phyloP scores from a whole-genome alignment of 2,329 filamentous ascomycete genomes.

The Chaetomium globosum region DNA sequence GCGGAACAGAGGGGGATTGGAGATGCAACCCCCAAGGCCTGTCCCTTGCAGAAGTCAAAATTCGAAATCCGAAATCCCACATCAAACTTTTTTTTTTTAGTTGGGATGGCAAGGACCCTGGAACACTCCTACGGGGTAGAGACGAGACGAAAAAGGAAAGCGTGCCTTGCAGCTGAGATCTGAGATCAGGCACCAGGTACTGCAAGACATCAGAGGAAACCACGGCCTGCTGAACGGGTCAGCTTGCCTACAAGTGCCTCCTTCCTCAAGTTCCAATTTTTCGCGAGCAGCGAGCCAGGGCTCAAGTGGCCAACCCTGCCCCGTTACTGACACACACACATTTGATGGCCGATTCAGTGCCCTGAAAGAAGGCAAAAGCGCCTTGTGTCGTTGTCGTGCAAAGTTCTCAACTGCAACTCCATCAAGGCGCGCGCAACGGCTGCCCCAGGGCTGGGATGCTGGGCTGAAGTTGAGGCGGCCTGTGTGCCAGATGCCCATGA shows the following conservation, averaged over 20 bases:
- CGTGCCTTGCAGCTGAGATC: conserved; percentile 22
- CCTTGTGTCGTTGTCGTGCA: background rate
- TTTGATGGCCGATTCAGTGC: background rate
- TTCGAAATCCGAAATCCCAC: background rate
- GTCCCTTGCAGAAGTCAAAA: background rate
- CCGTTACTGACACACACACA: background rate
- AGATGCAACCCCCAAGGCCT: conserved; percentile 13
- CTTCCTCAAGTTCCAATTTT: too few species aligned
- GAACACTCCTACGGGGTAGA: conserved; percentile 7
- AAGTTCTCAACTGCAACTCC: conserved; percentile 20
- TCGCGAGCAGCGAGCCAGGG: background rate
- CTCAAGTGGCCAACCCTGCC: background rate
- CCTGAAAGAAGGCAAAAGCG: background rate
- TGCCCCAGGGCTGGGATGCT: conserved; percentile 23
- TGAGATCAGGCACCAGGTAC: conserved; percentile 10
- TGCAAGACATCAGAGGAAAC: conserved; percentile 2
- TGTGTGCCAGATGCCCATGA: conserved; percentile 35
- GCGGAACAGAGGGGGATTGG: conserved; percentile 14
- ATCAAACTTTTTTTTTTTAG: conserved; percentile 3
- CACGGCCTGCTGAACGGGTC: background rate
- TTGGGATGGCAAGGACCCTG: conserved; percentile 11
- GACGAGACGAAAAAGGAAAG: conserved; percentile 21
- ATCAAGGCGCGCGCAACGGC: conserved; percentile 22
- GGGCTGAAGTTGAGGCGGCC: conserved; percentile 36
- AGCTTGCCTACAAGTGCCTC: background rate